These are phyloP conservation scores for Diaporthe longicolla DNA, from an alignment of 2,329 filamentous ascomycete genomes.

Conservation along the genomic window DNA sequence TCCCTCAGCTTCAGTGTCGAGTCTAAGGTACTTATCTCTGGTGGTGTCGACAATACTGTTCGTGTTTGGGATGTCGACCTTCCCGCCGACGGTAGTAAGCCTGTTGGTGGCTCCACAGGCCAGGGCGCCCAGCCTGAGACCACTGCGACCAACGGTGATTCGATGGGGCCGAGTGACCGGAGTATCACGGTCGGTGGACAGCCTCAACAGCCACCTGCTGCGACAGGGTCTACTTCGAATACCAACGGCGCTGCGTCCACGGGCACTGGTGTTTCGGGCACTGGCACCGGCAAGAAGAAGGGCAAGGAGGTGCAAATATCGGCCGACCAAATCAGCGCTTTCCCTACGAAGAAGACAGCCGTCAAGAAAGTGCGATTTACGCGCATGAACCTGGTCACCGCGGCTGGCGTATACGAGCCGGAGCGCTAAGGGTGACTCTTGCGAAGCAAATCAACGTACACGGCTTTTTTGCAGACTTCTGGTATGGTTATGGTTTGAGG, in stretches of 20 bases:
- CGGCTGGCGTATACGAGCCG: conserved; percentile 79
- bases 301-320: conserved; percentile 91
- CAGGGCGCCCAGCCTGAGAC: conserved; percentile 48
- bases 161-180: conserved; percentile 51
- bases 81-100: conserved; percentile 74
- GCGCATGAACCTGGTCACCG: conserved; percentile 92
- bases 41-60: conserved; percentile 92
- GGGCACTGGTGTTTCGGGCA: conserved; percentile 47
- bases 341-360: conserved; percentile 95
- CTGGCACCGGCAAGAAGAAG: conserved; percentile 74
- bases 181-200: conserved; percentile 59
- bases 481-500: not conserved
- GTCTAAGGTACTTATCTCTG: conserved; percentile 89
- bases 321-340: conserved; percentile 93
- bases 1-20: conserved; percentile 94
- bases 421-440: conserved; percentile 54
- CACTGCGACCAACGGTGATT: conserved; percentile 53
- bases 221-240: conserved; percentile 57
- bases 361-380: conserved; percentile 96
- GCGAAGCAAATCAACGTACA: not conserved
- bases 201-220: conserved; percentile 43
- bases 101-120: conserved; percentile 44
- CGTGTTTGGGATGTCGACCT: conserved; percentile 92
- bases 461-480: not conserved
- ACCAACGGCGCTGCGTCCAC: conserved; percentile 52